These are phyloP conservation scores for Nicotiana rustica DNA, from an alignment of 305 asterid genomes.

Conservation along the genomic window DNA sequence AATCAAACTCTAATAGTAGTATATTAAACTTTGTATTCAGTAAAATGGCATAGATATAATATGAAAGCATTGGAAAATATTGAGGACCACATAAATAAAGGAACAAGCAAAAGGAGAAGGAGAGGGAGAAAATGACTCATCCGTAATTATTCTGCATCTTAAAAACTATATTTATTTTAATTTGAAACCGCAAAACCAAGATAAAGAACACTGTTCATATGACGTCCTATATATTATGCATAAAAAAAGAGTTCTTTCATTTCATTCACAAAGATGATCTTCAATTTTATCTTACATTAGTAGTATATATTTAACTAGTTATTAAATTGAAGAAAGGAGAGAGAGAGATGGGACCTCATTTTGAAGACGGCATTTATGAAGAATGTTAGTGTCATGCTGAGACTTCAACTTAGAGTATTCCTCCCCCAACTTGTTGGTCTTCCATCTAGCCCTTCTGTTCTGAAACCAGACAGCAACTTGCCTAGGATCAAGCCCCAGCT, in stretches of 20 bases:
- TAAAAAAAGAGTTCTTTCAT: too few relatives aligned
- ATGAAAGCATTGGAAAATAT: too few relatives aligned
- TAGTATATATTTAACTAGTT: too few relatives aligned
- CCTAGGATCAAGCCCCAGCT: constrained; percentile 79
- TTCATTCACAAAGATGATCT: too few relatives aligned
- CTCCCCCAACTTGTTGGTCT: constrained; percentile 75
- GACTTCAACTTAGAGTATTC: constrained; percentile 61
- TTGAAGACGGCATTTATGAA: constrained; percentile 75
- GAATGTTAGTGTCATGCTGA: constrained; percentile 58
- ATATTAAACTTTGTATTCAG: not conserved
- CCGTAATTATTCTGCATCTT: too few relatives aligned
- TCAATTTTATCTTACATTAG: too few relatives aligned
- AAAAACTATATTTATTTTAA: too few relatives aligned
- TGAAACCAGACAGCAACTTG: constrained; percentile 93
- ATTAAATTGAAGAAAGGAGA: too few relatives aligned
- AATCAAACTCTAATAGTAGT: not conserved
- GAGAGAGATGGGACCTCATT: constrained; percentile 50
- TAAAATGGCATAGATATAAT: not conserved
- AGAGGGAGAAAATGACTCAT: not conserved
- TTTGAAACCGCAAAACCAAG: too few relatives aligned
- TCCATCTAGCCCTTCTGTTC: constrained; percentile 82
- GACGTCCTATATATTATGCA: too few relatives aligned
- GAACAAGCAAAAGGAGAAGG: not conserved
- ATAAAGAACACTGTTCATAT: too few relatives aligned
- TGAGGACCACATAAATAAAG: not conserved